phyloP scores from a whole-genome alignment of 345 rosid species.

The Melastoma malabathricum region DNA sequence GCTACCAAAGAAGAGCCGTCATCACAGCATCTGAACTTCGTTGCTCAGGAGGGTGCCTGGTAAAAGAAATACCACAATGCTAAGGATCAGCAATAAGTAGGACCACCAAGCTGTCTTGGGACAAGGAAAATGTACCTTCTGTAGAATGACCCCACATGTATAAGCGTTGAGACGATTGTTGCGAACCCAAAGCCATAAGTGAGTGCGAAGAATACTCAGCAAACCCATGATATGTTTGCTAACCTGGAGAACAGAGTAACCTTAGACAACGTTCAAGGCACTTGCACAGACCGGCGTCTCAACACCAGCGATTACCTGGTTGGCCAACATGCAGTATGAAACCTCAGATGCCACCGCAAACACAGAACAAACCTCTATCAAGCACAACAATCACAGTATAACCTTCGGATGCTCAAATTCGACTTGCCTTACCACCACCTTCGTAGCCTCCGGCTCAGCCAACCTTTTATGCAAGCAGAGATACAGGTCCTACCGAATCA shows the following conservation, averaged over 20 bases:
- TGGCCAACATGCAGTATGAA: conserved; percentile 65
- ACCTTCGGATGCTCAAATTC: conserved; percentile 70
- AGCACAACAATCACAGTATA: conserved; percentile 70
- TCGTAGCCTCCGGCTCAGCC: conserved; percentile 55
- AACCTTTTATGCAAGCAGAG: no score
- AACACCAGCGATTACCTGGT: conserved; percentile 63
- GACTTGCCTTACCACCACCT: conserved; percentile 28
- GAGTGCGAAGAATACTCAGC: conserved; percentile 11
- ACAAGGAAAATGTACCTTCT: conserved; percentile 8
- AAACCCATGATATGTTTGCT: no score
- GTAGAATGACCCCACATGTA: conserved; percentile 12
- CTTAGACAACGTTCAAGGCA: no score
- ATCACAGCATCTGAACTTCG: conserved; percentile 15
- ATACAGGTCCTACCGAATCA: no score
- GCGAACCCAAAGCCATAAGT: conserved; percentile 15
- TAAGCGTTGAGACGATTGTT: conserved; percentile 10
- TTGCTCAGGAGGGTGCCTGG: conserved; percentile 14
- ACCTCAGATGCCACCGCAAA: conserved; percentile 46
- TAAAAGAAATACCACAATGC: conserved; percentile 4
- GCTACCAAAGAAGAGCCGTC: conserved; percentile 13
- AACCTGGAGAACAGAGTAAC: no score
- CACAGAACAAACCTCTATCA: conserved; percentile 33
- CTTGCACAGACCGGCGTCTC: no score
- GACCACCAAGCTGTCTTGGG: conserved; percentile 14
- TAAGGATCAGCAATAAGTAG: conserved; percentile 6